Base-by-base conservation (phyloP, 108 stramenopile species). In the Conticribra guillardii region DNA sequence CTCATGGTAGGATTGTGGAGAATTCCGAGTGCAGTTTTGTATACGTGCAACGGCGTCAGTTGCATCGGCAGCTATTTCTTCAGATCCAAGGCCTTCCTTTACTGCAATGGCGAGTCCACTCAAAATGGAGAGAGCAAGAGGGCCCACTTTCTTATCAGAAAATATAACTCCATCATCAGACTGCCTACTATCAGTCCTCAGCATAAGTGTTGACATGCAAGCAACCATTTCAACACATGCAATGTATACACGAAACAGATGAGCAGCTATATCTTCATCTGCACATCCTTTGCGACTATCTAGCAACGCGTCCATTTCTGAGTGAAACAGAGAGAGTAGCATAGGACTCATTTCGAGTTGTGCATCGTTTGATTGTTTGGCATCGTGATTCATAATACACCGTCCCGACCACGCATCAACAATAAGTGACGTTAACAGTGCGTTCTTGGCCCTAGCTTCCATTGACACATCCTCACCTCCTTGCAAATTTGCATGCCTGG, bases 351-450 rank as follows among this genome's bases (percentile, higher is more conserved):
- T 54, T 21, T 65, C 72, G 3, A 73, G 54, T 48, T 73, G 72
- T 2, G 22, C 67, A 45, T 73, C 67, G 58, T 80, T 80, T 8
- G 79, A 69, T 44, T 64, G 67, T 34, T 73, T 80, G 17, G 79
- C 28, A 47, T 80, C 79, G 41, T 80, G 71, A 41, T 80, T 80
- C 54, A 60, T 66, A 55, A 80, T 64, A 41, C 79, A 80, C 19
- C 56, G 53, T 18, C 79, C 79, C 34, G 73, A 32, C 79, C 79
- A 80, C 16, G 71, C 72, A 45, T 80, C 79, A 19, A 73, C 71
- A 28, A 69, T 30, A 56, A 64, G 41, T 2, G 67, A 66, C 22
- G 55, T 55, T 32, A 68, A 19, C 32, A n/a, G 60, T n/a, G 57
- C 41, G 44, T 48, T 64, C 4, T 57, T 50, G 15, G 23, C 46